Evolutionary conservation across 2,329 filamentous ascomycete species (phyloP).

Genomic region (Ophiostoma pallidulum): DNA sequence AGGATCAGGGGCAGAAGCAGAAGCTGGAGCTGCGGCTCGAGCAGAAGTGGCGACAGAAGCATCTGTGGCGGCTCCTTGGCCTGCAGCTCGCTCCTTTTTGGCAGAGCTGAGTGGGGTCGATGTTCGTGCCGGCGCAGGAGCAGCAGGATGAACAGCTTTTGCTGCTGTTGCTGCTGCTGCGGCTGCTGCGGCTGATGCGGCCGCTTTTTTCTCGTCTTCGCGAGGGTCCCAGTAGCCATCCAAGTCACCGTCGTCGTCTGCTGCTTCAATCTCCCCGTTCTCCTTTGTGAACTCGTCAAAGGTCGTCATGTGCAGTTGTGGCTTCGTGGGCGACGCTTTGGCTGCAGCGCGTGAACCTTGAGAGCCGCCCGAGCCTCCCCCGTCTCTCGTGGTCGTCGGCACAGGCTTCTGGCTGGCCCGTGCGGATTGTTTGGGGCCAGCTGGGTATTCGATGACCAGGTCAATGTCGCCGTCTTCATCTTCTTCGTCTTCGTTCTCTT

Average conservation of each 20-base stretch:
- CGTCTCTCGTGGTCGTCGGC: too few relatives aligned
- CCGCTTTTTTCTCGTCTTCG: slow-evolving; percentile 8
- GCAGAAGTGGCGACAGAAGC: too few relatives aligned
- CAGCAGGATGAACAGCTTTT: too few relatives aligned
- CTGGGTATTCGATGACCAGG: slow-evolving; percentile 52
- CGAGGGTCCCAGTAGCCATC: slow-evolving; percentile 15
- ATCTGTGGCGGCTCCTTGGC: too few relatives aligned
- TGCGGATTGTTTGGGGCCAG: slow-evolving; percentile 27
- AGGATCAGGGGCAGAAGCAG: neutral
- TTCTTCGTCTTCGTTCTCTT: slow-evolving; percentile 41
- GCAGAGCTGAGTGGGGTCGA: too few relatives aligned
- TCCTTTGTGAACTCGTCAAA: slow-evolving; percentile 17
- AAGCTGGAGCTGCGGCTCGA: too few relatives aligned
- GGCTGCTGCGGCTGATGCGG: neutral
- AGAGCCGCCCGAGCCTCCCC: neutral
- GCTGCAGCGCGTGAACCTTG: neutral
- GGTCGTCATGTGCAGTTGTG: slow-evolving; percentile 14
- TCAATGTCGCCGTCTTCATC: slow-evolving; percentile 49
- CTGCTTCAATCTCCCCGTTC: slow-evolving; percentile 20
- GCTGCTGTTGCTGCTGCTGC: neutral
- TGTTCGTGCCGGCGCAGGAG: too few relatives aligned
- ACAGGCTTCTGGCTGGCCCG: neutral
- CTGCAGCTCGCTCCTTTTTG: neutral
- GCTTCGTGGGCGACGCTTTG: slow-evolving; percentile 26
- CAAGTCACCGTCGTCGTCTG: slow-evolving; percentile 20